A percentile compares a stretch with the other conserved stretches of the same genome.
Evolutionary conservation across 177 flowering plant species (phyloP).

Genomic region (Telopea speciosissima): DNA sequence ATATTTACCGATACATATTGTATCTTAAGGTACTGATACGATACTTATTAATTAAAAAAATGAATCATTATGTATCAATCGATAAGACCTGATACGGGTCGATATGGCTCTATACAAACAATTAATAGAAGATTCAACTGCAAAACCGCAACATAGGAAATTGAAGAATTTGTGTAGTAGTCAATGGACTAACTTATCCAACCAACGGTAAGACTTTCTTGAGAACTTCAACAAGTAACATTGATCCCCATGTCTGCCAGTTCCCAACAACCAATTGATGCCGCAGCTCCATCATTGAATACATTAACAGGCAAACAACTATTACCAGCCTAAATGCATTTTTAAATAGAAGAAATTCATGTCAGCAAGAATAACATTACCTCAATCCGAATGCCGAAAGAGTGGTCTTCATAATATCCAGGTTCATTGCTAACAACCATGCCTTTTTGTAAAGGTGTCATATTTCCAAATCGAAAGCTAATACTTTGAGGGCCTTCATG

Average conservation of each 20-base stretch:
- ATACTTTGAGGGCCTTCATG: slow-evolving; percentile 99
- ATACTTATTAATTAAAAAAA: too few species aligned
- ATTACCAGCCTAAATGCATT: not conserved
- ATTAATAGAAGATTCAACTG: not conserved
- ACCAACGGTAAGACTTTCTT: not conserved
- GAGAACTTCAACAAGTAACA: not conserved
- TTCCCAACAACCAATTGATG: not conserved
- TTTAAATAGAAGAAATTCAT: not conserved
- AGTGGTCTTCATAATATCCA: slow-evolving; percentile 93
- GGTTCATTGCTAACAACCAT: slow-evolving; percentile 98
- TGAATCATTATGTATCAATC: too few species aligned
- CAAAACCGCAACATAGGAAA: not conserved
- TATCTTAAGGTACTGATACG: too few species aligned
- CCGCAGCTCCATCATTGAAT: not conserved
- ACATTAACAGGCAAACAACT: not conserved
- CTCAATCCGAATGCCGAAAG: slow-evolving; percentile 96
- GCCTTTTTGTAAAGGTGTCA: slow-evolving; percentile 71
- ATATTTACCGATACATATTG: too few species aligned
- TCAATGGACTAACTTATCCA: not conserved
- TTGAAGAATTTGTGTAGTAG: not conserved
- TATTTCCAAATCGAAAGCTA: slow-evolving; percentile 83
- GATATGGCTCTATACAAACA: not conserved
- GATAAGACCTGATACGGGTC: too few species aligned
- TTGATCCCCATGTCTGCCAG: too few species aligned
- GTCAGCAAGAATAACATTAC: slow-evolving; percentile 26